Percentiles rank a stretch among this genome's conserved stretches.
These are phyloP conservation scores for Bipolaris sorokiniana DNA, from an alignment of 2,329 filamentous ascomycete species.

Conservation along the genomic window DNA sequence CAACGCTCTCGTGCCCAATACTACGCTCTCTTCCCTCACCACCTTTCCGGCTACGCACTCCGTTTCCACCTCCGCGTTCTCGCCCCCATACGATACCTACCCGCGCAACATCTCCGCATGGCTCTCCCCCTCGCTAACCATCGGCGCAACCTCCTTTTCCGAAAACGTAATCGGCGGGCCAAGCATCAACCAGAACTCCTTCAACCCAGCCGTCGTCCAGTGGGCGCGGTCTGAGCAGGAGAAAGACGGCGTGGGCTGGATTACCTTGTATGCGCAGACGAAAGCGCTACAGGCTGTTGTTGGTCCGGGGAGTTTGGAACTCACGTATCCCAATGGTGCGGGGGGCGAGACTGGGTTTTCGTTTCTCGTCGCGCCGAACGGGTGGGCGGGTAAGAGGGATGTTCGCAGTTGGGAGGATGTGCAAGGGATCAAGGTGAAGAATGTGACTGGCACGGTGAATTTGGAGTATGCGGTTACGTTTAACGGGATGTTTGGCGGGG, in stretches of 20 bases:
- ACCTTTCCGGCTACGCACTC: slow-evolving; percentile 61
- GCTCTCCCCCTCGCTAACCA: slow-evolving; percentile 63
- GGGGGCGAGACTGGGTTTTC: slow-evolving; percentile 57
- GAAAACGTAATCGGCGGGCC: slow-evolving; percentile 64
- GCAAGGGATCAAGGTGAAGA: slow-evolving; percentile 54
- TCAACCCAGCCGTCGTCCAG: slow-evolving; percentile 66
- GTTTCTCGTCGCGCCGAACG: slow-evolving; percentile 57
- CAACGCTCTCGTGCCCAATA: slow-evolving; percentile 54
- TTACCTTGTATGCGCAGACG: slow-evolving; percentile 38
- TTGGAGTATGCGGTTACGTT: slow-evolving; percentile 52
- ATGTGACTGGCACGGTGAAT: slow-evolving; percentile 55
- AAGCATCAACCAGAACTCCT: slow-evolving; percentile 58
- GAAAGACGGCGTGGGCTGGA: slow-evolving; percentile 39
- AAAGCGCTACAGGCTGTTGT: slow-evolving; percentile 31
- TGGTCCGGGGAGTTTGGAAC: slow-evolving; percentile 48
- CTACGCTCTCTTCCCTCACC: slow-evolving; percentile 49
- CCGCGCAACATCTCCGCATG: slow-evolving; percentile 66
- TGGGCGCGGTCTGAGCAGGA: slow-evolving; percentile 53
- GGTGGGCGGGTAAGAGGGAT: slow-evolving; percentile 52
- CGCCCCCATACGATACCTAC: slow-evolving; percentile 63
- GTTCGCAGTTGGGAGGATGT: slow-evolving; percentile 57
- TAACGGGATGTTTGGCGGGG: slow-evolving; percentile 51
- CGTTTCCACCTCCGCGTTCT: slow-evolving; percentile 61
- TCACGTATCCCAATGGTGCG: slow-evolving; percentile 62
- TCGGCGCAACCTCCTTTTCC: slow-evolving; percentile 65